Evolutionary conservation across 306 rosid genomes (phyloP).

Genomic region (Inga laurina): DNA sequence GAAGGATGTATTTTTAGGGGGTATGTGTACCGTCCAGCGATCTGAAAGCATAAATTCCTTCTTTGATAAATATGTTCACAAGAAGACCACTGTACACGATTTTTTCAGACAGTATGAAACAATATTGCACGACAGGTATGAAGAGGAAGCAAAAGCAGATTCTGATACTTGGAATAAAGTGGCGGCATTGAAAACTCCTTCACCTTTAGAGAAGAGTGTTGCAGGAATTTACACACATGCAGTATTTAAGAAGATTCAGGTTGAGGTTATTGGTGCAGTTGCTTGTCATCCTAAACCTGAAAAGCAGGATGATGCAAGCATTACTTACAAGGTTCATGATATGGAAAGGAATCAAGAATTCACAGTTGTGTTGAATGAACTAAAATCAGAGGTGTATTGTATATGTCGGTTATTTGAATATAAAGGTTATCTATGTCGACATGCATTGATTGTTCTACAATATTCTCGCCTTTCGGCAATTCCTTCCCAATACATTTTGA

Average conservation of each 20-base stretch:
- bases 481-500: slow-evolving; percentile 83
- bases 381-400: slow-evolving; percentile 75
- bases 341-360: slow-evolving; percentile 76
- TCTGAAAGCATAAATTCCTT: slow-evolving; percentile 92
- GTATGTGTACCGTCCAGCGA: slow-evolving; percentile 82
- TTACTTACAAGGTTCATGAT: slow-evolving; percentile 75
- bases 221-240: slow-evolving; percentile 81
- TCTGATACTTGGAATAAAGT: slow-evolving; percentile 88
- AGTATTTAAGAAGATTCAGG: slow-evolving; percentile 89
- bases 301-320: slow-evolving; percentile 61
- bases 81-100: slow-evolving; percentile 87
- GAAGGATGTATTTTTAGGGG: slow-evolving; percentile 79
- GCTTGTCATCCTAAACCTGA: slow-evolving; percentile 92
- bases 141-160: slow-evolving; percentile 99
- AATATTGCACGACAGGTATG: slow-evolving; percentile 92
- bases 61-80: slow-evolving; percentile 90
- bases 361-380: slow-evolving; percentile 66
- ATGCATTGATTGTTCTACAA: slow-evolving; percentile 93
- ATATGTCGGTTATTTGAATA: slow-evolving; percentile 83
- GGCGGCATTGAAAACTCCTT: slow-evolving; percentile 80
- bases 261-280: slow-evolving; percentile 90
- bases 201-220: slow-evolving; percentile 92
- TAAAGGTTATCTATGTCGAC: slow-evolving; percentile 96
- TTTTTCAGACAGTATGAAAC: slow-evolving; percentile 81
- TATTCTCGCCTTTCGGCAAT: slow-evolving; percentile 73